Percentiles rank a stretch among this genome's conserved stretches.
Conservation (phyloP, 83 land plant species). For the Picea abies region DNA sequence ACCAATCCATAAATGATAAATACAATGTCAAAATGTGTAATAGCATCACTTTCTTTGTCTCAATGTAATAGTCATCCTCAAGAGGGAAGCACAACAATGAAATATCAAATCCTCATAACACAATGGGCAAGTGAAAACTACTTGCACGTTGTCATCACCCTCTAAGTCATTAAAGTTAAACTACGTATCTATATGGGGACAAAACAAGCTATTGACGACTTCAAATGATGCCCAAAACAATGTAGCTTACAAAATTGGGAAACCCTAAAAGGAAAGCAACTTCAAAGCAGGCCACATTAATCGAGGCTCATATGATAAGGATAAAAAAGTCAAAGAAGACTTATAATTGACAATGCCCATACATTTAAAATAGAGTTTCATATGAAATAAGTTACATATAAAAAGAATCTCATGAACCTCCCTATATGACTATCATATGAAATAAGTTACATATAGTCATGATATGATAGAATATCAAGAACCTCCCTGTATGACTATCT, state of each 20-base stretch:
- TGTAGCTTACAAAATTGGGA: neutral
- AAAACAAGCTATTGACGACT: neutral
- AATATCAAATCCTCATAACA: conserved; percentile 78
- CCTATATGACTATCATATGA: too few species aligned
- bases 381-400: neutral
- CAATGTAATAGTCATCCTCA: conserved; percentile 75
- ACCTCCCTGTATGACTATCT: too few species aligned
- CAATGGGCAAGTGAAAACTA: conserved; percentile 76
- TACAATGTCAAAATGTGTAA: too few species aligned
- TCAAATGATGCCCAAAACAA: neutral
- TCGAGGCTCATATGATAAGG: too few species aligned
- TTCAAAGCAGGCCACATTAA: too few species aligned
- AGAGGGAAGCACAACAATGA: conserved; percentile 76
- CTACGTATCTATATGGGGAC: conserved; percentile 33
- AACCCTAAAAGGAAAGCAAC: neutral
- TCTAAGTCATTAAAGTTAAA: conserved; percentile 72
- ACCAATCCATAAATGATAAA: neutral
- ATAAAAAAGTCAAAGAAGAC: neutral
- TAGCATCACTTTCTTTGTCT: conserved; percentile 34
- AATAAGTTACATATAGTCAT: too few species aligned
- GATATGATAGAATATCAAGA: too few species aligned
- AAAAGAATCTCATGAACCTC: too few species aligned
- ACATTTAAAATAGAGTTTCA: neutral
- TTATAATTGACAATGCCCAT: neutral
- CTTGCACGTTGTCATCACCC: conserved; percentile 60